A percentile compares a stretch with the other conserved stretches of the same genome.
Conservation (phyloP, 257 asterid genomes). For the Perilla frutescens region DNA sequence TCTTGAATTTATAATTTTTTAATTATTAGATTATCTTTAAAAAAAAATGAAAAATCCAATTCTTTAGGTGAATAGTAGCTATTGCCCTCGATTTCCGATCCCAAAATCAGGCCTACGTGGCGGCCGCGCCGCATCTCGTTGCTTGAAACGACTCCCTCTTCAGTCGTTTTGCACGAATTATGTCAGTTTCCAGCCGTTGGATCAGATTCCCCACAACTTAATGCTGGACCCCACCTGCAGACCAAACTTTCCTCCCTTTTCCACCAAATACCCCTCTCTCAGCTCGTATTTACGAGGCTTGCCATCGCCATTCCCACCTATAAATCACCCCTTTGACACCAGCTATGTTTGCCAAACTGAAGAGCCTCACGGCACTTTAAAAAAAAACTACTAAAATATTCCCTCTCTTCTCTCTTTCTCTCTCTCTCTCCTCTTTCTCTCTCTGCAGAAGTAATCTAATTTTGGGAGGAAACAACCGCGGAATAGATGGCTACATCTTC, state of each 20-base stretch:
- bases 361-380: constrained; percentile 65
- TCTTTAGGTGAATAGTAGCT: constrained; percentile 21
- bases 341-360: constrained; percentile 84
- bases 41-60: too few relatives aligned
- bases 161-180: constrained; percentile 27
- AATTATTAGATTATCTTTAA: too few relatives aligned
- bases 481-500: constrained; percentile 59
- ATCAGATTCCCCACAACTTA: constrained; percentile 29
- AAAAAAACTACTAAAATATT: constrained; percentile 21
- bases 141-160: constrained; percentile 36
- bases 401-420: background rate
- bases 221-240: constrained; percentile 29
- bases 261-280: constrained; percentile 32
- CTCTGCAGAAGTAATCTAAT: background rate
- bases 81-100: constrained; percentile 15
- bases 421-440: background rate
- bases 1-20: too few relatives aligned
- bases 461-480: background rate
- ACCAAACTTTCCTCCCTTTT: constrained; percentile 34
- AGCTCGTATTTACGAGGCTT: constrained; percentile 29
- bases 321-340: constrained; percentile 61
- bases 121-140: constrained; percentile 26
- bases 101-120: constrained; percentile 34
- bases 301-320: constrained; percentile 49
- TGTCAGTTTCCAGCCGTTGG: constrained; percentile 40